These are phyloP conservation scores for Emmonsia crescens DNA, from an alignment of 2,329 filamentous ascomycete genomes.

Conservation along the genomic window DNA sequence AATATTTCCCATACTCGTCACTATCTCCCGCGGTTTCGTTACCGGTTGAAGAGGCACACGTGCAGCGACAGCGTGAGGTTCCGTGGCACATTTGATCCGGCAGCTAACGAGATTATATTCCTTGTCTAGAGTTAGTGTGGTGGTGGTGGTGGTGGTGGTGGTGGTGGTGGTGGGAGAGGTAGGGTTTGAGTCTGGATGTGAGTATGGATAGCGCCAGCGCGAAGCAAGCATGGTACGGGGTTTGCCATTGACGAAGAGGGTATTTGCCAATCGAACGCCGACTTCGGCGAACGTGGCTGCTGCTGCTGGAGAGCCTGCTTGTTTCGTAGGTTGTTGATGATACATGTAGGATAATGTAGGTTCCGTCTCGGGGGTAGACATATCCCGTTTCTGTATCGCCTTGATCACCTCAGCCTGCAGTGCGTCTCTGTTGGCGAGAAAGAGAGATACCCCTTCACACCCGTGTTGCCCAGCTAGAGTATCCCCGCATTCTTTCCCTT, in stretches of 20 bases:
- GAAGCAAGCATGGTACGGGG: constrained; percentile 30
- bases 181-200: constrained; percentile 6
- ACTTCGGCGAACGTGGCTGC: constrained; percentile 20
- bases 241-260: constrained; percentile 32
- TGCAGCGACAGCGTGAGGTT: constrained; percentile 15
- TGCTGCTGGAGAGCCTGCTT: neutral
- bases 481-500: neutral
- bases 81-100: constrained; percentile 15
- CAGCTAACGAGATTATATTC: constrained; percentile 25
- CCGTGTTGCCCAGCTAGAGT: constrained; percentile 9
- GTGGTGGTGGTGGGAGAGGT: too few species aligned
- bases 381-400: constrained; percentile 20
- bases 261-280: constrained; percentile 32
- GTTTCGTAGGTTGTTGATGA: constrained; percentile 11
- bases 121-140: constrained; percentile 18
- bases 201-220: constrained; percentile 24
- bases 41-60: constrained; percentile 28
- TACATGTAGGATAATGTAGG: constrained; percentile 24
- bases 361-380: constrained; percentile 20
- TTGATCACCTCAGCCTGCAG: constrained; percentile 23
- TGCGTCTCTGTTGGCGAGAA: constrained; percentile 18
- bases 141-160: too few species aligned
- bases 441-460: constrained; percentile 26
- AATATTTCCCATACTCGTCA: constrained; percentile 35
- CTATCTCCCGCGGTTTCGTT: constrained; percentile 26